Evolutionary conservation across 2,329 filamentous ascomycete genomes (phyloP).

Genomic region (Aspergillus pseudoterreus): DNA sequence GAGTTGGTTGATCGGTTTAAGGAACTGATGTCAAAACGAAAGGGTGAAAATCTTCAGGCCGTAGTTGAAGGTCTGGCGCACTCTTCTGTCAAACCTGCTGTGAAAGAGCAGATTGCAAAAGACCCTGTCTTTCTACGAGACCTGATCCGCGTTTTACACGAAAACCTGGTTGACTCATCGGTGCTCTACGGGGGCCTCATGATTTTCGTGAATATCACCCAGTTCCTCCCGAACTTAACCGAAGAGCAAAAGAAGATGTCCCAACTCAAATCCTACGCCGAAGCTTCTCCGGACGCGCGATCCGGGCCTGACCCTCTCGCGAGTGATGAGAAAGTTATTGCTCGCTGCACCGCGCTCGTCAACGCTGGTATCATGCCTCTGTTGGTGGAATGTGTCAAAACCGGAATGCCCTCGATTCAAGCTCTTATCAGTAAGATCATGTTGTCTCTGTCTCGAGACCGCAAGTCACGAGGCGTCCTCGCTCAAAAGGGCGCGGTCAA

Average conservation of each 20-base stretch:
- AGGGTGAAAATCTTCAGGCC: conserved; percentile 60
- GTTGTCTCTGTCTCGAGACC: conserved; percentile 70
- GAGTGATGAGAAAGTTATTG: conserved; percentile 69
- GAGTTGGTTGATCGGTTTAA: conserved; percentile 56
- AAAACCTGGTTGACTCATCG: conserved; percentile 60
- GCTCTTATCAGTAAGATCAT: conserved; percentile 72
- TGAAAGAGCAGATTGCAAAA: conserved; percentile 75
- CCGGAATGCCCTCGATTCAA: conserved; percentile 64
- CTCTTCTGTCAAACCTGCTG: conserved; percentile 75
- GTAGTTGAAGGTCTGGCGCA: conserved; percentile 91
- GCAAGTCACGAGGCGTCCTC: conserved; percentile 70
- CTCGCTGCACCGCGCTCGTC: conserved; percentile 74
- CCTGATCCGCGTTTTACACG: conserved; percentile 53
- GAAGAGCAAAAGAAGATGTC: conserved; percentile 91
- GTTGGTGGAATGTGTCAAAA: conserved; percentile 71
- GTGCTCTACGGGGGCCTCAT: conserved; percentile 81
- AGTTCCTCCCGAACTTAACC: conserved; percentile 70
- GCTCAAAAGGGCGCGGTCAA: conserved; percentile 93
- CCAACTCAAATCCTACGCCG: conserved; percentile 91
- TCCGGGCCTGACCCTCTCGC: conserved; percentile 62
- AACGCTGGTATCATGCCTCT: conserved; percentile 73
- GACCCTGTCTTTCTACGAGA: conserved; percentile 66
- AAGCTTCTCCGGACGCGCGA: conserved; percentile 70
- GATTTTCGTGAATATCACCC: conserved; percentile 79
- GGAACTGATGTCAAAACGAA: conserved; percentile 38